A percentile compares a stretch with the other conserved stretches of the same genome.
These are phyloP conservation scores for Chlorella sorokiniana DNA, from an alignment of 139 green algal species.

Conservation along the genomic window DNA sequence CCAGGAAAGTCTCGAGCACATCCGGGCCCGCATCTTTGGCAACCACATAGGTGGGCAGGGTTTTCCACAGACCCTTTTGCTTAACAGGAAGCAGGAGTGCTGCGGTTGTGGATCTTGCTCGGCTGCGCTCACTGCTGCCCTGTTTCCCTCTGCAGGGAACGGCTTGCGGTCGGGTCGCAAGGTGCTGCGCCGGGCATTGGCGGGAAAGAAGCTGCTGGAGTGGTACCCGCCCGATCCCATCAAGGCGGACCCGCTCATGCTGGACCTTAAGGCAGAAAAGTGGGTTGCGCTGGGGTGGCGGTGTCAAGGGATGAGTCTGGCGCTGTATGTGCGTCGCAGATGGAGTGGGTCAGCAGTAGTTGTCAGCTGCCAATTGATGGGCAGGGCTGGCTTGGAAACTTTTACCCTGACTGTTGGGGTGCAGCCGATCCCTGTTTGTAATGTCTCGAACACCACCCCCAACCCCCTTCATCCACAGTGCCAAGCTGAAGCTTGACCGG, in stretches of 20 bases:
- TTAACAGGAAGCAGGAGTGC: background rate
- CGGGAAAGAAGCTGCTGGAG: slow-evolving; percentile 49
- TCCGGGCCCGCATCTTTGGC: slow-evolving; percentile 69
- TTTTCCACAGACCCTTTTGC: background rate
- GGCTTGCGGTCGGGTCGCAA: slow-evolving; percentile 68
- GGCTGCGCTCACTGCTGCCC: background rate
- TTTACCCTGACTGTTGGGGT: background rate
- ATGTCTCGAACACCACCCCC: too few relatives aligned
- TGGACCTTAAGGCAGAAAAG: slow-evolving; percentile 51
- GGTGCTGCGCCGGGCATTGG: slow-evolving; percentile 56
- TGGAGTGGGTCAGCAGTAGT: background rate
- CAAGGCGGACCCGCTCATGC: slow-evolving; percentile 59
- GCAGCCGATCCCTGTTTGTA: background rate
- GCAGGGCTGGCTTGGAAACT: background rate
- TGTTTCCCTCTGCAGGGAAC: slow-evolving; percentile 44
- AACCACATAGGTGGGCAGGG: slow-evolving; percentile 56
- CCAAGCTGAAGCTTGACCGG: slow-evolving; percentile 56
- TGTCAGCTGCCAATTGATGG: background rate
- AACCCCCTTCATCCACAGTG: slow-evolving; percentile 16
- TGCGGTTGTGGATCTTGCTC: background rate
- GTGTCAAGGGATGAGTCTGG: background rate
- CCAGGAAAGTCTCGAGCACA: slow-evolving; percentile 53
- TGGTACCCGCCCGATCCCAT: slow-evolving; percentile 59
- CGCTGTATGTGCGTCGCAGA: too few relatives aligned
- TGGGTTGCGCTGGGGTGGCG: slow-evolving; percentile 24